A percentile compares a stretch with the other conserved stretches of the same genome.
Conservation (phyloP, 768 basidiomycete genomes). For the Suillus weaverae region DNA sequence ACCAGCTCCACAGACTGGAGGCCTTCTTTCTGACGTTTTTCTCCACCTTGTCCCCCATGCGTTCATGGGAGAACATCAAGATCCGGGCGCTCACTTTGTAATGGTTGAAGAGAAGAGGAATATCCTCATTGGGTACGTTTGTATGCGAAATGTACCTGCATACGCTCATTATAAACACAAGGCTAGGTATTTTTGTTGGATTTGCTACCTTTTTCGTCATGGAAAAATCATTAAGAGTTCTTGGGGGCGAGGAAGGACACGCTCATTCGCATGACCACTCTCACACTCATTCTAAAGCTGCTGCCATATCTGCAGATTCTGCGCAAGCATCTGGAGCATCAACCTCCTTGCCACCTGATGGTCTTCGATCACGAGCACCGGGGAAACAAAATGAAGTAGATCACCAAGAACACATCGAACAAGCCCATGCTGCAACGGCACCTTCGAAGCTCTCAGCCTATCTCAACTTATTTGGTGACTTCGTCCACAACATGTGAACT, state of each 20-base stretch:
- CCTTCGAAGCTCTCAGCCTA: slow-evolving; percentile 88
- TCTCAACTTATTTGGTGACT: slow-evolving; percentile 90
- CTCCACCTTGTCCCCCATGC: slow-evolving; percentile 89
- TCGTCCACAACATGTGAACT: slow-evolving; percentile 86
- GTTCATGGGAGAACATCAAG: slow-evolving; percentile 87
- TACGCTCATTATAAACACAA: slow-evolving; percentile 29
- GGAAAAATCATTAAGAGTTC: slow-evolving; percentile 86
- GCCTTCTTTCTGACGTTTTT: slow-evolving; percentile 90
- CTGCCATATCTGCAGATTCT: slow-evolving; percentile 24
- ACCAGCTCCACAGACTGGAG: slow-evolving; percentile 63
- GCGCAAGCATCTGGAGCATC: slow-evolving; percentile 49
- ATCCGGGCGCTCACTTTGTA: slow-evolving; percentile 69
- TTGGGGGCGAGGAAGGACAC: slow-evolving; percentile 61
- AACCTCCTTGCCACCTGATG: slow-evolving; percentile 39
- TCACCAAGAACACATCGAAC: slow-evolving; percentile 28
- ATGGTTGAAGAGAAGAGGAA: slow-evolving; percentile 91
- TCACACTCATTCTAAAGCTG: slow-evolving; percentile 41
- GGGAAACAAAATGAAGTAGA: slow-evolving; percentile 16
- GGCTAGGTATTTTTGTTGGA: slow-evolving; percentile 79
- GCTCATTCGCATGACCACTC: slow-evolving; percentile 63
- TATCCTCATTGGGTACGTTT: slow-evolving; percentile 78
- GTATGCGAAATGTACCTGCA: slow-evolving; percentile 7
- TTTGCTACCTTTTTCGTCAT: slow-evolving; percentile 92
- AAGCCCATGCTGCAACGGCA: slow-evolving; percentile 36
- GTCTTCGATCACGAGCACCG: slow-evolving; percentile 50